Percentiles rank a stretch among this genome's conserved stretches.
These are phyloP conservation scores for Sporothrix curviconia DNA, from an alignment of 2,329 filamentous ascomycete genomes.

Conservation along the genomic window DNA sequence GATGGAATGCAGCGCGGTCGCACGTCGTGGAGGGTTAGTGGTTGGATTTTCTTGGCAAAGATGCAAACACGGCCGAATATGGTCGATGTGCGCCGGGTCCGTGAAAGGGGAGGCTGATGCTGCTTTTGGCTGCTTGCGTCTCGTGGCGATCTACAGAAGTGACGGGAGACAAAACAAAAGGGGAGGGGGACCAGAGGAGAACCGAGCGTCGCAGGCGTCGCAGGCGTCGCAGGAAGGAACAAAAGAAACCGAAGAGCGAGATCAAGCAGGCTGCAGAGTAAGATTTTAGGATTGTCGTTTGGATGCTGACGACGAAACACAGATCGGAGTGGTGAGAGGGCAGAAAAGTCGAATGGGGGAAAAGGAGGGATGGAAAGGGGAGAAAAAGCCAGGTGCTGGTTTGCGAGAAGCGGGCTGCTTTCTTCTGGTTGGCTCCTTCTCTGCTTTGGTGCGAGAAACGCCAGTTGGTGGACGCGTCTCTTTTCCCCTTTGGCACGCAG, in stretches of 20 bases:
- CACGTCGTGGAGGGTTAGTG: no score
- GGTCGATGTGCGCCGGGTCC: not conserved
- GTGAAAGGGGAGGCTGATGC: not conserved
- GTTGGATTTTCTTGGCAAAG: conserved; percentile 3
- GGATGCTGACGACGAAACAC: not conserved
- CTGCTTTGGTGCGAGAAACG: not conserved
- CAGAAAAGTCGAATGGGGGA: not conserved
- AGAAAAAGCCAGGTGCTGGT: conserved; percentile 10
- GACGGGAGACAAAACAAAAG: not conserved
- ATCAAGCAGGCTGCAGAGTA: no score
- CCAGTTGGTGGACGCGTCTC: conserved; percentile 11
- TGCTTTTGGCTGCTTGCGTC: not conserved
- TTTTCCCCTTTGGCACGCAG: conserved; percentile 12
- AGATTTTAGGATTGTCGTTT: no score
- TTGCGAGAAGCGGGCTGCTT: not conserved
- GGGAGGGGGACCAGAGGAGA: not conserved
- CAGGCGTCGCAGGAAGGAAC: no score
- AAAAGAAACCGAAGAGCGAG: not conserved
- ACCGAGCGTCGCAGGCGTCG: not conserved
- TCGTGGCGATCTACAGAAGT: not conserved
- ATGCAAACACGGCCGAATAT: not conserved
- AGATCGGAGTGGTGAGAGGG: not conserved
- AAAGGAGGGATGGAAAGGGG: conserved; percentile 2
- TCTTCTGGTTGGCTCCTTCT: not conserved
- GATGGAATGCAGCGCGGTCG: not conserved